Conservation (phyloP, 495 filamentous ascomycete genomes). For the Emericellopsis terricola region DNA sequence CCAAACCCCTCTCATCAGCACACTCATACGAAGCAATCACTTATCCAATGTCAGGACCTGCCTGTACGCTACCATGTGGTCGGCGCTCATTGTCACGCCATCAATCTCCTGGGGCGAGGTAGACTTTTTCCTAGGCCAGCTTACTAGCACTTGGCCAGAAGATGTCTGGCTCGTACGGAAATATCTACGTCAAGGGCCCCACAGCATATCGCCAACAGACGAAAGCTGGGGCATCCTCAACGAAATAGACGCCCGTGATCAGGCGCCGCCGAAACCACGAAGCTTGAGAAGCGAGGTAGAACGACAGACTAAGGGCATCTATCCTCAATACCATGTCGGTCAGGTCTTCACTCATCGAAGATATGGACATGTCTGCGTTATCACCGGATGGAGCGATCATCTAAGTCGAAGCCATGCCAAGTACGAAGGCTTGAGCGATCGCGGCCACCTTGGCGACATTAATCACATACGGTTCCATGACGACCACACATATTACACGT, state of each 20-base stretch:
- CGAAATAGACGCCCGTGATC: no score
- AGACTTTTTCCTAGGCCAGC: conserved; percentile 43
- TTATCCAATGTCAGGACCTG: conserved; percentile 43
- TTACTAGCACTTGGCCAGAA: conserved; percentile 48
- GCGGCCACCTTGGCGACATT: conserved; percentile 22
- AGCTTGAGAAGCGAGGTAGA: no score
- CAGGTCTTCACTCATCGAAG: conserved; percentile 70
- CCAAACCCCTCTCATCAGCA: conserved; percentile 3
- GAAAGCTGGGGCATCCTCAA: no score
- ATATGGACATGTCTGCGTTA: conserved; percentile 62
- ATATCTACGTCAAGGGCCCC: conserved; percentile 42
- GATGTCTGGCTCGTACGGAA: conserved; percentile 50
- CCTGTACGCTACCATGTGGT: conserved; percentile 64
- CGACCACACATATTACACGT: conserved; percentile 65
- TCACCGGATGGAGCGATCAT: conserved; percentile 71
- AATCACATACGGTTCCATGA: conserved; percentile 45
- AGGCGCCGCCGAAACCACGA: no score
- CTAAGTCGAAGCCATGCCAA: no score
- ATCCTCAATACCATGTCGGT: conserved; percentile 33
- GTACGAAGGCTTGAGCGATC: conserved; percentile 10
- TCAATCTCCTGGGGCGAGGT: conserved; percentile 26
- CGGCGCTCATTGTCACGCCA: conserved; percentile 43
- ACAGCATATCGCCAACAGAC: no score
- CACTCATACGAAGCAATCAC: conserved; percentile 18
- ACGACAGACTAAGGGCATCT: no score